A percentile compares a stretch with the other conserved stretches of the same genome.
These are phyloP conservation scores for Pichia norvegensis DNA, from an alignment of 1,139 yeast genomes.

Conservation along the genomic window DNA sequence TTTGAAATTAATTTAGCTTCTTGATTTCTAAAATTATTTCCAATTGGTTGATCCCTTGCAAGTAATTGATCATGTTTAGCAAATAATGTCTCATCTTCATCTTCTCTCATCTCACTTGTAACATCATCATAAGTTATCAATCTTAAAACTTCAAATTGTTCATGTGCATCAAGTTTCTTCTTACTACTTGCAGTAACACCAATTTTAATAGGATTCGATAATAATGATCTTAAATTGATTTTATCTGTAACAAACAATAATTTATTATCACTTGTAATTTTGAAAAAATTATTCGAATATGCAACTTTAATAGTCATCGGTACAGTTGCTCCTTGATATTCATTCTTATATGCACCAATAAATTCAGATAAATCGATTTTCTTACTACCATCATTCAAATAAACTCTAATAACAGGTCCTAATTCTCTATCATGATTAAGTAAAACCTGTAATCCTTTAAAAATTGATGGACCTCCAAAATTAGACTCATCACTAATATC, in stretches of 20 bases:
- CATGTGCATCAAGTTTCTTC: conserved; percentile 33
- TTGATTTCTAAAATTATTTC: conserved; percentile 4
- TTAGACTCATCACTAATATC: conserved; percentile 15
- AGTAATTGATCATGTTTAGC: conserved; percentile 18
- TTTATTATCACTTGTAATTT: conserved; percentile 62
- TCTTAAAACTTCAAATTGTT: conserved; percentile 53
- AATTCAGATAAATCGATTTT: conserved; percentile 25
- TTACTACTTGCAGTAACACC: conserved; percentile 46
- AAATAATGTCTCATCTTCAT: conserved; percentile 19
- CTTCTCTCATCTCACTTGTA: conserved; percentile 36
- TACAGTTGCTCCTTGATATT: conserved; percentile 57
- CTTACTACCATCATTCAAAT: conserved; percentile 51
- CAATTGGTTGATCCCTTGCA: conserved; percentile 4
- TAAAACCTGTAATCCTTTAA: conserved; percentile 50
- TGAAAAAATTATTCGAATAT: conserved; percentile 40
- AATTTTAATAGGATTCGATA: conserved; percentile 32
- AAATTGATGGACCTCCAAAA: conserved; percentile 45
- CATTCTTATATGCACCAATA: conserved; percentile 26
- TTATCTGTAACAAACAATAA: conserved; percentile 60
- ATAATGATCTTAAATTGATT: conserved; percentile 33
- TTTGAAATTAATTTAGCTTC: conserved; percentile 15
- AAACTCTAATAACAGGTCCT: conserved; percentile 48
- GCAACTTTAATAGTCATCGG: conserved; percentile 63
- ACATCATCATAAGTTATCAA: conserved; percentile 47
- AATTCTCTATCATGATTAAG: conserved; percentile 21